Evolutionary conservation across 768 basidiomycete genomes (phyloP).

Genomic region (Psilocybe azurescens): DNA sequence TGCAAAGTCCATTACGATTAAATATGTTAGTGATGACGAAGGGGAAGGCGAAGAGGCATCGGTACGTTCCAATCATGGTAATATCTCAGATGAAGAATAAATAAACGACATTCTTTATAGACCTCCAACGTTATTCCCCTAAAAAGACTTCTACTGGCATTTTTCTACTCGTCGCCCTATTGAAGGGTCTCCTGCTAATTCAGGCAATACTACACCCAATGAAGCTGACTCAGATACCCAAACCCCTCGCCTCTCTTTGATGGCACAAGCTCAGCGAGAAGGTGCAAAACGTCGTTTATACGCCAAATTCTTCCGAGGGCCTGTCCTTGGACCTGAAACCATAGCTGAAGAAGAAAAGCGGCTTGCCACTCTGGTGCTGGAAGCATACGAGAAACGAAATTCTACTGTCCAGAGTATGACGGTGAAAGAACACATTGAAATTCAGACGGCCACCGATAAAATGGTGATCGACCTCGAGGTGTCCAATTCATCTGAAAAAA

Average conservation of each 20-base stretch:
- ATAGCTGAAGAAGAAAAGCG: constrained; percentile 24
- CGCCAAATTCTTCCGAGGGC: constrained; percentile 81
- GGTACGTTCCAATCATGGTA: constrained; percentile 4
- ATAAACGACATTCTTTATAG: constrained; percentile 3
- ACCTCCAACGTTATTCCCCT: constrained; percentile 32
- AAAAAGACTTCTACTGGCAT: constrained; percentile 77
- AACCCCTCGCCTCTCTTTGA: constrained; percentile 49
- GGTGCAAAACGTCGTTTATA: constrained; percentile 80
- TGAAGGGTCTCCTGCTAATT: constrained; percentile 52
- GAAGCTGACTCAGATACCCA: constrained; percentile 22
- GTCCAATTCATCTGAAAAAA: constrained; percentile 17
- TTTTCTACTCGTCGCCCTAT: constrained; percentile 68
- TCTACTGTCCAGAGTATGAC: constrained; percentile 18
- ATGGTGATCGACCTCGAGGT: constrained; percentile 25
- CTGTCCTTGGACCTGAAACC: constrained; percentile 60
- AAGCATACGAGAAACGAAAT: constrained; percentile 21
- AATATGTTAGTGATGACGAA: constrained; percentile 58
- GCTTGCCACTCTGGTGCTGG: constrained; percentile 16
- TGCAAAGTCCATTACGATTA: constrained; percentile 81
- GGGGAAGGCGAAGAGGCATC: constrained; percentile 38
- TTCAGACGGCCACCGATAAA: constrained; percentile 15
- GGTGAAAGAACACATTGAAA: constrained; percentile 23
- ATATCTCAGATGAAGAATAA: background rate
- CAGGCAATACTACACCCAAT: constrained; percentile 47
- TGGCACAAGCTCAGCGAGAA: constrained; percentile 75